Percentiles rank a stretch among this genome's conserved stretches.
phyloP scores from a whole-genome alignment of 768 basidiomycete species.

The Mycena amicta region DNA sequence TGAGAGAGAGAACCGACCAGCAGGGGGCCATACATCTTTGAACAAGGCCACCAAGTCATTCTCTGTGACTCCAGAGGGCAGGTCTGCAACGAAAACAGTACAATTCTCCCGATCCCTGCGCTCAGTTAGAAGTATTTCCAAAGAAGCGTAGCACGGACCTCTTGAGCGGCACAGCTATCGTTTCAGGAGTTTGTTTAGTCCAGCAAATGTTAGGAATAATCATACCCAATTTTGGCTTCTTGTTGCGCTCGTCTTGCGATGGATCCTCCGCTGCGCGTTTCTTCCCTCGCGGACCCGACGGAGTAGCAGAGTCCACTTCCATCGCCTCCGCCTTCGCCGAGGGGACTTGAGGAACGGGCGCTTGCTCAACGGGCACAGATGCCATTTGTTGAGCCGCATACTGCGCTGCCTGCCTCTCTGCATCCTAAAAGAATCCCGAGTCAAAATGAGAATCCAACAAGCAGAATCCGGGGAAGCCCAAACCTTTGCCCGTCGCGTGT shows the following conservation, averaged over 20 bases:
- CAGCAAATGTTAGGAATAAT: constrained; percentile 1
- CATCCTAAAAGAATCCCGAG: constrained; percentile 23
- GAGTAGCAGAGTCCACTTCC: constrained; percentile 30
- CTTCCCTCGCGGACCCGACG: constrained; percentile 32
- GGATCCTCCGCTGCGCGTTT: constrained; percentile 70
- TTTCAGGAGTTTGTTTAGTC: constrained; percentile 42
- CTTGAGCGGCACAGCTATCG: constrained; percentile 57
- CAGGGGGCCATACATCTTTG: constrained; percentile 65
- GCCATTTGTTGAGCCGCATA: constrained; percentile 54
- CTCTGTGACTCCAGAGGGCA: constrained; percentile 59
- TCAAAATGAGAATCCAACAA: neutral
- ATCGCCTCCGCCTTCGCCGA: constrained; percentile 23
- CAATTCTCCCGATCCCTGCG: constrained; percentile 92
- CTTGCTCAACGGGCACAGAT: constrained; percentile 34
- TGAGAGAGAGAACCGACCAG: neutral
- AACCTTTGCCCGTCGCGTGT: constrained; percentile 66
- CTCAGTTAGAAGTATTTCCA: neutral
- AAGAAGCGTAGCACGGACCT: constrained; percentile 42
- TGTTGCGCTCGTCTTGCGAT: constrained; percentile 40
- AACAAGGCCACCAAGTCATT: constrained; percentile 75
- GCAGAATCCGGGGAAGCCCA: neutral
- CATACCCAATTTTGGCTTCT: constrained; percentile 67
- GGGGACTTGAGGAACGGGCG: constrained; percentile 20
- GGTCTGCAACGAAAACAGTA: constrained; percentile 83
- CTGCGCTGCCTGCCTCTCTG: constrained; percentile 50